These are phyloP conservation scores for Ammopiptanthus mongolicus DNA, from an alignment of 306 rosid genomes.

Conservation along the genomic window DNA sequence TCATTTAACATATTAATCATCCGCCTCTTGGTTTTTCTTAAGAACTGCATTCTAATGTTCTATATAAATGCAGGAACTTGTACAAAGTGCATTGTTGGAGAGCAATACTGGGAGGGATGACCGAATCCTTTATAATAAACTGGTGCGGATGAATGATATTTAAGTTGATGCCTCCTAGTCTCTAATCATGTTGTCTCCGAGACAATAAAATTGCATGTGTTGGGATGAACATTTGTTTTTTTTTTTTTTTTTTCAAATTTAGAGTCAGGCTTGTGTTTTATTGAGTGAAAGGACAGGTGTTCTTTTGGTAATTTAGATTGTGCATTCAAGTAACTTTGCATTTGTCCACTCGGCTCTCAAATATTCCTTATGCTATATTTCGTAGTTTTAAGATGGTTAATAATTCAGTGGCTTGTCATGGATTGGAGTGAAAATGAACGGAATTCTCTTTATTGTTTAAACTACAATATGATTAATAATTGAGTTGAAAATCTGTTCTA, in stretches of 20 bases:
- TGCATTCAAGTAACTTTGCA: no score
- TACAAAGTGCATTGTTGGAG: constrained; percentile 93
- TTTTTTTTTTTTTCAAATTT: not conserved
- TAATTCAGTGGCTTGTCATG: no score
- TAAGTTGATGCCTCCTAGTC: constrained; percentile 26
- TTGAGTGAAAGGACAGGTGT: not conserved
- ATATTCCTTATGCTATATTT: no score
- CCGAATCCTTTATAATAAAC: constrained; percentile 76
- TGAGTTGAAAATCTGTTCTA: no score
- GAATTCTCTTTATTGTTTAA: no score
- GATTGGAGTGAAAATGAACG: no score
- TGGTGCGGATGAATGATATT: constrained; percentile 63
- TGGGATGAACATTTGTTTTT: not conserved
- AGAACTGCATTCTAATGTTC: not conserved
- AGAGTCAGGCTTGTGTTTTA: not conserved
- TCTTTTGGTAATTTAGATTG: not conserved
- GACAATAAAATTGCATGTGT: not conserved
- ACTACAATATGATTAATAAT: no score
- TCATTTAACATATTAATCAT: not conserved
- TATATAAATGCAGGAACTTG: constrained; percentile 75
- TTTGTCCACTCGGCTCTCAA: no score
- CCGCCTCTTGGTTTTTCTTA: not conserved
- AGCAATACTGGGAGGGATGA: constrained; percentile 95
- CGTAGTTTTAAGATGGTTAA: no score
- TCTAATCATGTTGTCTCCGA: not conserved